Base-by-base conservation (phyloP, 805 yeast genomes). In the Yamadazyma insecticola region DNA sequence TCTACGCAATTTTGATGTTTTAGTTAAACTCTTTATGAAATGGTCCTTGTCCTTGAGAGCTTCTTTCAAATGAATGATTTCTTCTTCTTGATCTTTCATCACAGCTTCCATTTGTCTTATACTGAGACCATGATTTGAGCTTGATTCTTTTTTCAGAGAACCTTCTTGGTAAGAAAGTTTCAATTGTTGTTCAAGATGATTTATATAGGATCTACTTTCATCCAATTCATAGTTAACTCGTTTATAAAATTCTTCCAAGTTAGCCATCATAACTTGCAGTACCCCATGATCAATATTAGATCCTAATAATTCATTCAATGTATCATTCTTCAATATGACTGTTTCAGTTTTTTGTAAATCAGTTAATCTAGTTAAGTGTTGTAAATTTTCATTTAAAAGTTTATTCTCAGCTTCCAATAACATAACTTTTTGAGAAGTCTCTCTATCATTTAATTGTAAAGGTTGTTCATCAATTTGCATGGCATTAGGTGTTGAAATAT, bases 41-140 rank as follows among this genome's bases (percentile, higher is more conserved):
- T 78, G 77, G 44, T 87, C 95, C 53, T 87, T 88, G 40, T 82
- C 84, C 27, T 72, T 69, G 22, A 84, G 47, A 26, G 72, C 66
- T 29, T 75, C 80, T 44, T 72, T 70, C 42, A 89, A 61, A 30
- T 78, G 86, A 28, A 57, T 45, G 10, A 88, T 74, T 46, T 83
- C 90, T 28, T 78, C 85, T 35, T 74, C 79, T 43, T 78, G 80
- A 26, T 79, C 83, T 39, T 66, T 65, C 34, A 78, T 45, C 6
- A 76, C 44, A 19, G 55, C 49, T 16, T 57, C 57, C 19, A 50
- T 16, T 33, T 28, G 45, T 26, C 43, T 31, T 19, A 32, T 38
- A 25, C 26, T 39, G 16, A 41, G 29, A 1, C 41, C 43, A 25
- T 31, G 39, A 16, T 23, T 11, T 5, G n/a, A 25, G 13, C 22